Evolutionary conservation across 164 flowering plant genomes (phyloP).

Genomic region (Macadamia tetraphylla): DNA sequence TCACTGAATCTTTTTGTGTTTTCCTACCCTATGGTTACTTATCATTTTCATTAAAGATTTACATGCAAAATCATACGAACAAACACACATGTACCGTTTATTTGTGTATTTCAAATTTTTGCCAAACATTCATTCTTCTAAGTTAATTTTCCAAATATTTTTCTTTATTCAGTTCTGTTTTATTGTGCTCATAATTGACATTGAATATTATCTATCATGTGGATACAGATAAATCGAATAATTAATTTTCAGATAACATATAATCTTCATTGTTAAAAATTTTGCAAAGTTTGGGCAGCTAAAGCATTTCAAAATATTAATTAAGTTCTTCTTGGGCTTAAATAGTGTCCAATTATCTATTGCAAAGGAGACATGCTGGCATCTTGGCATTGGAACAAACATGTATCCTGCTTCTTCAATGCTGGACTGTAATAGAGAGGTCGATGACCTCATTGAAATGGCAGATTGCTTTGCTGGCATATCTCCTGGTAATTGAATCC

Average conservation of each 20-base stretch:
- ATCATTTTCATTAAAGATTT: not conserved
- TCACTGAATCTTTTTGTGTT: not conserved
- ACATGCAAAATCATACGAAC: not conserved
- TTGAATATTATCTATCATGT: too few relatives aligned
- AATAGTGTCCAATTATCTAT: conserved; percentile 79
- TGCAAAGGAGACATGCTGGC: conserved; percentile 81
- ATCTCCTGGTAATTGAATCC: conserved; percentile 59
- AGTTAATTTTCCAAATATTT: too few relatives aligned
- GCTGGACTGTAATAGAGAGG: conserved; percentile 62
- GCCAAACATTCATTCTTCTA: too few relatives aligned
- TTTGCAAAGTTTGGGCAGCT: too few relatives aligned
- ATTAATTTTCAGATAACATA: too few relatives aligned
- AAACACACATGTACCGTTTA: too few relatives aligned
- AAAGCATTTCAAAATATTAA: not conserved
- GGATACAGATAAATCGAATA: too few relatives aligned
- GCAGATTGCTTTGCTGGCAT: conserved; percentile 23
- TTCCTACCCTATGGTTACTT: not conserved
- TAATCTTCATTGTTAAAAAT: not conserved
- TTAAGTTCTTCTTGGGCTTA: conserved; percentile 1
- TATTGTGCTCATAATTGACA: too few relatives aligned
- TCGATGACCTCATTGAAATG: conserved; percentile 77
- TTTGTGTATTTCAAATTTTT: too few relatives aligned
- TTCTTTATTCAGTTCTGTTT: too few relatives aligned
- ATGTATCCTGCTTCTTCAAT: conserved; percentile 85
- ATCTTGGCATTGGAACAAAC: conserved; percentile 89